Conservation (phyloP, 2,329 filamentous ascomycete genomes). For the Aspergillus clavatus region DNA sequence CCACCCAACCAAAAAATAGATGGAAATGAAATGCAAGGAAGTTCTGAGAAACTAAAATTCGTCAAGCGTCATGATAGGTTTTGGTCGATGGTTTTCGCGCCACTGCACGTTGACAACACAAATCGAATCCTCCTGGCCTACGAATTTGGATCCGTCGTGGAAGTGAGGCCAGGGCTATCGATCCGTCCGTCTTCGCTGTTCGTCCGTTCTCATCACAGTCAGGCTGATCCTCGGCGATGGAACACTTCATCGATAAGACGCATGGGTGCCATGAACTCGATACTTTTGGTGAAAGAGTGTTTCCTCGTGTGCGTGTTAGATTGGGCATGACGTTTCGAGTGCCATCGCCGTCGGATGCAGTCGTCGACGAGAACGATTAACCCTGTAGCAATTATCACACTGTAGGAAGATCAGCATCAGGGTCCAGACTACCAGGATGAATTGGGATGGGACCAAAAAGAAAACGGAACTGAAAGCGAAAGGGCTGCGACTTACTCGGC, state of each 20-base stretch:
- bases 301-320: conserved; percentile 51
- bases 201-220: conserved; percentile 1
- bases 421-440: conserved; percentile 3
- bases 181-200: neutral
- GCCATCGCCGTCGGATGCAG: conserved; percentile 77
- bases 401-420: conserved; percentile 33
- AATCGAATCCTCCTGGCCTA: neutral
- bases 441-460: too few relatives aligned
- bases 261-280: conserved; percentile 60
- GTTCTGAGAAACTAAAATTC: conserved; percentile 4
- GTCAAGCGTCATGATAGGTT: neutral
- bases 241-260: conserved; percentile 62
- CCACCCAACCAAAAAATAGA: conserved; percentile 1
- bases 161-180: too few relatives aligned
- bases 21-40: conserved; percentile 5
- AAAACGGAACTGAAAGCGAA: too few relatives aligned
- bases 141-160: neutral
- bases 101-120: neutral
- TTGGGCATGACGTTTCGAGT: conserved; percentile 49
- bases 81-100: neutral
- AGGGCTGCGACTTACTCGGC: conserved; percentile 65
- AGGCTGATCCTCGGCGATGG: conserved; percentile 45
- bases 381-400: conserved; percentile 84
- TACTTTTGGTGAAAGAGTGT: conserved; percentile 50
- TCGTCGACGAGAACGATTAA: conserved; percentile 85